phyloP scores from a whole-genome alignment of 192 early-diverging fungal genomes.

The Linnemannia exigua region DNA sequence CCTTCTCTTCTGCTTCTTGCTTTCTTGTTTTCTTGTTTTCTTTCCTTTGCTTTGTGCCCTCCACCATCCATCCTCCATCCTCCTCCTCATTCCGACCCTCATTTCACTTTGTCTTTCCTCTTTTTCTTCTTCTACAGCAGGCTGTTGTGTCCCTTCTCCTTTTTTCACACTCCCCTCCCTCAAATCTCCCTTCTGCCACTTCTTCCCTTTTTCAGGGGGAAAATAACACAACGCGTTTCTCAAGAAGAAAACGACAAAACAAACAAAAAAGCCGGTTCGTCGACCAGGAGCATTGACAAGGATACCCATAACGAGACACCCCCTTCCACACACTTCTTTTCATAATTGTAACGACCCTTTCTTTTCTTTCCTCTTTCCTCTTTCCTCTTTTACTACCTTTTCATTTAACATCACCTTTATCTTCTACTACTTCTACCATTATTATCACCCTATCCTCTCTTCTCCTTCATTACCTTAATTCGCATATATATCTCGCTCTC shows the following conservation, averaged over 20 bases:
- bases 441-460: neutral
- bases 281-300: neutral
- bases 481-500: too few species aligned
- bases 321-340: neutral
- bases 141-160: neutral
- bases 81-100: neutral
- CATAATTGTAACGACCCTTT: neutral
- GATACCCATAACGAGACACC: constrained; percentile 2
- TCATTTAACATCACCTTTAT: neutral
- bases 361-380: neutral
- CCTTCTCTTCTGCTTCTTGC: neutral
- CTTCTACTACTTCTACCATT: neutral
- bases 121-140: neutral
- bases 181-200: too few species aligned
- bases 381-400: neutral
- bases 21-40: neutral
- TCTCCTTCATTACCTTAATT: neutral
- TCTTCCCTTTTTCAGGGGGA: neutral
- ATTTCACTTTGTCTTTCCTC: neutral
- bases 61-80: neutral
- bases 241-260: neutral
- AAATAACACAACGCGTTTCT: neutral
- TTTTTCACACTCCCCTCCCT: neutral
- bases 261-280: neutral
- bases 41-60: neutral